These are phyloP conservation scores for Cymbidium sinense DNA, from an alignment of 106 monocot species.

Conservation along the genomic window DNA sequence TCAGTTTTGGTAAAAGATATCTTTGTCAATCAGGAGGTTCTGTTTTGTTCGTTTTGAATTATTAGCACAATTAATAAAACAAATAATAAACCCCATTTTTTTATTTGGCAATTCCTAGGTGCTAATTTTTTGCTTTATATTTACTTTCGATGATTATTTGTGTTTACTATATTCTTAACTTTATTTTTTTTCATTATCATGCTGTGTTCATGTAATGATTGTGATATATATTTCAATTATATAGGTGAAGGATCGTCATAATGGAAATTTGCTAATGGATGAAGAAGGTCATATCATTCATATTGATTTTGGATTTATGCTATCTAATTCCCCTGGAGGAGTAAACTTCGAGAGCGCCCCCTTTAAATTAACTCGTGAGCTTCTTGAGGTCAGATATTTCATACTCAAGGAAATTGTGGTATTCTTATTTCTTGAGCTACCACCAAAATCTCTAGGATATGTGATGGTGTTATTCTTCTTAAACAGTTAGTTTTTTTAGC, in stretches of 20 bases:
- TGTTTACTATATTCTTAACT: background rate
- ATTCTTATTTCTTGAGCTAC: background rate
- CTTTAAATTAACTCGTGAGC: constrained; percentile 91
- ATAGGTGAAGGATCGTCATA: constrained; percentile 98
- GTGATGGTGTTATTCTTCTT: background rate
- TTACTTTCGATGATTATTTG: background rate
- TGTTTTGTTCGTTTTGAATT: background rate
- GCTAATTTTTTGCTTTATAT: too few species aligned
- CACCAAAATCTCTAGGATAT: background rate
- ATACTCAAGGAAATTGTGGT: background rate
- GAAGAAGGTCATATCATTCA: constrained; percentile 99
- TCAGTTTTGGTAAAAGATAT: background rate
- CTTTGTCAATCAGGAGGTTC: background rate
- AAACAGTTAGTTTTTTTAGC: background rate
- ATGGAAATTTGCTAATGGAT: constrained; percentile 92
- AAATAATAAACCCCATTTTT: too few species aligned
- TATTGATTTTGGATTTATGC: constrained; percentile 99
- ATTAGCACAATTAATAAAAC: background rate
- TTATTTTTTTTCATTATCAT: background rate
- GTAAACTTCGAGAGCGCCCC: constrained; percentile 99
- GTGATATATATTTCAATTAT: background rate
- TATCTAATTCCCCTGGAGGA: constrained; percentile 97
- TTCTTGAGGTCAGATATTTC: constrained; percentile 69
- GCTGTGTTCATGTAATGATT: background rate
- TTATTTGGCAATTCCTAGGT: too few species aligned